Evolutionary conservation across 2,329 filamentous ascomycete genomes (phyloP).

Genomic region (Pezicula radicicola): DNA sequence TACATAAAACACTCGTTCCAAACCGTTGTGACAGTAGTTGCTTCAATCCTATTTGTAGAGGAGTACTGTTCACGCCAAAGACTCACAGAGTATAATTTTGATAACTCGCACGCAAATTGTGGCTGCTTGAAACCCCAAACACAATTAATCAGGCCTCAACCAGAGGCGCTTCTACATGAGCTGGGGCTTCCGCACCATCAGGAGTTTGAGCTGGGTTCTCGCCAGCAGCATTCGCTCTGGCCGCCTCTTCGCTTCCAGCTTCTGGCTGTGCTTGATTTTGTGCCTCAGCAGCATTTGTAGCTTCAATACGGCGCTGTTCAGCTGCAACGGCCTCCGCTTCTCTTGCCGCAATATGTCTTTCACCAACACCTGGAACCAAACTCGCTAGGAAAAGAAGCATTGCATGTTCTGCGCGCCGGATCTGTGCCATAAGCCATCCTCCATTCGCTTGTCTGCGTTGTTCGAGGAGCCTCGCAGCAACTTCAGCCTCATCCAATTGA

Average conservation of each 20-base stretch:
- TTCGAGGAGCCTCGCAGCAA: constrained; percentile 52
- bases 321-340: constrained; percentile 27
- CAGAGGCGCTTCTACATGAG: constrained; percentile 7
- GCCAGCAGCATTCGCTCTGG: neutral
- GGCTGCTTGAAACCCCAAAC: too few species aligned
- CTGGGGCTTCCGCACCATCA: neutral
- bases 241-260: neutral
- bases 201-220: neutral
- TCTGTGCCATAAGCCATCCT: constrained; percentile 46
- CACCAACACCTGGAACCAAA: constrained; percentile 62
- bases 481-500: constrained; percentile 43
- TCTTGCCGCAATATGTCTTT: constrained; percentile 52
- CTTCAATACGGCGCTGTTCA: constrained; percentile 20
- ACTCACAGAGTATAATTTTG: too few species aligned
- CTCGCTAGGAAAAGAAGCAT: constrained; percentile 63
- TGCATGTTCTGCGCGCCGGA: constrained; percentile 55
- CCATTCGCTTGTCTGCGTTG: constrained; percentile 40
- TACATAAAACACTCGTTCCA: too few species aligned
- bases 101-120: too few species aligned
- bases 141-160: constrained; percentile 4
- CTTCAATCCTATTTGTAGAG: too few species aligned
- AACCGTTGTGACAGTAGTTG: too few species aligned
- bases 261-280: constrained; percentile 9
- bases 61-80: too few species aligned
- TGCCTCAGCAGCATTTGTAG: constrained; percentile 15